A percentile compares a stretch with the other conserved stretches of the same genome.
Evolutionary conservation across 129 eudicot genomes (phyloP).

Genomic region (Arctium lappa): DNA sequence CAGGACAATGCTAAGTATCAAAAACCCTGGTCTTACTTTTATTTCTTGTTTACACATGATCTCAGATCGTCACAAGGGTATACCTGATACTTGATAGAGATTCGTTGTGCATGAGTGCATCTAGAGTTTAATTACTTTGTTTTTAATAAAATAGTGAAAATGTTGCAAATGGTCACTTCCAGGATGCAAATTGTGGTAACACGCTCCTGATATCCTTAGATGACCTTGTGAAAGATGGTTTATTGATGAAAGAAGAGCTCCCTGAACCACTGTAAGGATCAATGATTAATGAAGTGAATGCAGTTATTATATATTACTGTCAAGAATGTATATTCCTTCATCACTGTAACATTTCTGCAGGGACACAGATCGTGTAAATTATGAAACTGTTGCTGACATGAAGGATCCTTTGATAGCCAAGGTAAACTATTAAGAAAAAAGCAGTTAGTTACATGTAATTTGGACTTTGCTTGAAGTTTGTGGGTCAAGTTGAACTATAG

Average conservation of each 20-base stretch:
- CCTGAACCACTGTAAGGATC: constrained; percentile 80
- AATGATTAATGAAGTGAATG: constrained; percentile 1
- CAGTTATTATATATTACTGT: constrained; percentile 3
- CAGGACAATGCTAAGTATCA: constrained; percentile 4
- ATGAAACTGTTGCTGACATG: constrained; percentile 51
- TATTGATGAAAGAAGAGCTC: constrained; percentile 72
- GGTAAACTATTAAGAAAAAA: constrained; percentile 37
- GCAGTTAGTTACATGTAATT: not conserved
- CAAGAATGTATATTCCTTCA: constrained; percentile 17
- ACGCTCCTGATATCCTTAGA: constrained; percentile 89
- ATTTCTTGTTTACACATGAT: not conserved
- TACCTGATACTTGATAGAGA: not conserved
- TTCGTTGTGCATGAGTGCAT: not conserved
- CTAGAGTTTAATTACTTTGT: not conserved
- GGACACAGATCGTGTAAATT: constrained; percentile 70
- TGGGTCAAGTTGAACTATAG: constrained; percentile 2
- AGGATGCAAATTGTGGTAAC: constrained; percentile 99
- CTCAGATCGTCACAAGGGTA: not conserved
- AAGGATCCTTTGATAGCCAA: constrained; percentile 87
- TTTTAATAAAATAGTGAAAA: not conserved
- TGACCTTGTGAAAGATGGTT: constrained; percentile 94
- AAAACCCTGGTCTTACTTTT: constrained; percentile 2
- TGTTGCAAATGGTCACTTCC: constrained; percentile 31
- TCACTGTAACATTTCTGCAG: constrained; percentile 46
- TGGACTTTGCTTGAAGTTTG: not conserved